These are phyloP conservation scores for Vitis vinifera DNA, from an alignment of 164 flowering plant species.

Conservation along the genomic window ASM3070453v1 NC_081815.1:10280501-10281000, in stretches of 20 bases:
- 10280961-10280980: slow-evolving; percentile 54
- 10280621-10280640: background rate
- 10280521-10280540: too few species aligned
- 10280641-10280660: background rate
- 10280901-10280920: slow-evolving; percentile 95
- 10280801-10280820: slow-evolving; percentile 68
- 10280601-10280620: background rate
- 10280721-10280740: background rate
- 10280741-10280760: slow-evolving; percentile 4
- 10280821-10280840: slow-evolving; percentile 81
- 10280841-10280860: slow-evolving; percentile 86
- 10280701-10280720: background rate
- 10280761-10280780: slow-evolving; percentile 42
- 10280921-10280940: slow-evolving; percentile 82
- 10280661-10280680: background rate
- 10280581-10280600: background rate
- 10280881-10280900: slow-evolving; percentile 95
- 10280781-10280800: slow-evolving; percentile 56
- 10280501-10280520: too few species aligned
- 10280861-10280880: slow-evolving; percentile 92
- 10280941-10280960: slow-evolving; percentile 80
- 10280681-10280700: background rate
- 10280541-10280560: background rate
- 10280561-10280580: background rate
- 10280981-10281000: slow-evolving; percentile 74